Evolutionary conservation across 176 grass and related monocot genomes (phyloP).

Genomic region (Puccinellia tenuiflora): DNA sequence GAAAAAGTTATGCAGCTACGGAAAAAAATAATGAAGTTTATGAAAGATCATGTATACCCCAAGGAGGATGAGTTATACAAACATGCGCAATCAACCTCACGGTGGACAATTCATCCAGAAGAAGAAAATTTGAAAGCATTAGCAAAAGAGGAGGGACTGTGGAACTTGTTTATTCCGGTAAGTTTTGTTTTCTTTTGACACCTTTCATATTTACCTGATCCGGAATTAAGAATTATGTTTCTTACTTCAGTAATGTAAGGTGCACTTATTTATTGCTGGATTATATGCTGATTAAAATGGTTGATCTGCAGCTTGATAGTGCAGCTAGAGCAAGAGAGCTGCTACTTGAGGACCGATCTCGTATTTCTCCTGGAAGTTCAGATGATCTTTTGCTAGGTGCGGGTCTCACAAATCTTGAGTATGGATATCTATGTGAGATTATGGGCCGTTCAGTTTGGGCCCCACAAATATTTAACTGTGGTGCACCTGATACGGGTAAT

Average conservation of each 20-base stretch:
- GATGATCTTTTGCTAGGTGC: constrained; percentile 62
- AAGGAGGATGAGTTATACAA: constrained; percentile 77
- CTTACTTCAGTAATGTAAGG: background rate
- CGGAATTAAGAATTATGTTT: background rate
- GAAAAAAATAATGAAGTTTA: constrained; percentile 74
- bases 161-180: constrained; percentile 98
- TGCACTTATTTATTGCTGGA: constrained; percentile 7
- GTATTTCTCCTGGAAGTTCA: constrained; percentile 25
- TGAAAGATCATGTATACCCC: constrained; percentile 78
- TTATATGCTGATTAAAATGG: constrained; percentile 22
- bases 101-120: constrained; percentile 81
- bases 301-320: constrained; percentile 79
- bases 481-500: constrained; percentile 86
- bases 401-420: constrained; percentile 93
- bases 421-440: constrained; percentile 96
- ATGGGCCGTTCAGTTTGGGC: constrained; percentile 91
- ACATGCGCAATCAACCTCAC: constrained; percentile 61
- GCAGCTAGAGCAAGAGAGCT: constrained; percentile 80
- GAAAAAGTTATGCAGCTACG: constrained; percentile 66
- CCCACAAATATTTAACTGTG: constrained; percentile 97
- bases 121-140: constrained; percentile 73
- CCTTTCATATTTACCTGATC: background rate
- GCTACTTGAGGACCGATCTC: constrained; percentile 41
- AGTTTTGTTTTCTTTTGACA: background rate
- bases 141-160: constrained; percentile 72